Base-by-base conservation (phyloP, 441 rosid genomes). In the Pelargonium exstipulatum region DNA sequence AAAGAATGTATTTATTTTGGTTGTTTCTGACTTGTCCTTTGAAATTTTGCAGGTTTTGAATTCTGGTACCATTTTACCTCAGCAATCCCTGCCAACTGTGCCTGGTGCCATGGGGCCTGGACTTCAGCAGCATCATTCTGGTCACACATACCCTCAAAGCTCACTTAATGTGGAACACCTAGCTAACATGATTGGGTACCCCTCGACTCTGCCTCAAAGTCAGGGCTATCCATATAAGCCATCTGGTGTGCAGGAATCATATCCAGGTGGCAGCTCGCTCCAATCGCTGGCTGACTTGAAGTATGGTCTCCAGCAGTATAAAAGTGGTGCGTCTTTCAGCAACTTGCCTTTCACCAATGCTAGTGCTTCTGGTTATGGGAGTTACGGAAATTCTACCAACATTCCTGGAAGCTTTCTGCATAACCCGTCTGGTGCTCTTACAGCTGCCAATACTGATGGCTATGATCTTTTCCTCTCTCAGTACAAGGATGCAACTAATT, bases 201-300 rank as follows among this genome's bases (percentile, higher is more conserved):
- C 46, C 51, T 58, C 62, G 22, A 67, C 73, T 13, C 66, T 69
- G 51, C 67, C 73, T 55, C 73, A 69, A 22, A 58, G 62, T 58
- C 62, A 58, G 69, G 68, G 66, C 60, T 73, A 51, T 78, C 2
- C 67, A 40, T 32, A 22, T 64, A 26, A 63, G 67, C 70, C 75
- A 60, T 73, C 83, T 63, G 62, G 78, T 69, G 70, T 62, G 43
- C 80, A 45, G 63, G 81, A 71, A 43, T 29, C 67, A 5, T 73
- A 76, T 74, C 73, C 35, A 49, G 81, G 76, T 40, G 68, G 68
- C 64, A 65, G 55, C 37, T 3, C 49, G 10, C 68, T 69, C 37
- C 76, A 60, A 53, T 65, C 82, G 63, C 55, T 35, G 67, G 60
- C 72, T 16, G 73, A 76, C 67, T 61, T 53, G 73, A 77, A 74